Percentiles rank a stretch among this genome's conserved stretches.
phyloP scores from a whole-genome alignment of 1,284 basidiomycete species.

The Pholiota adiposa region DNA sequence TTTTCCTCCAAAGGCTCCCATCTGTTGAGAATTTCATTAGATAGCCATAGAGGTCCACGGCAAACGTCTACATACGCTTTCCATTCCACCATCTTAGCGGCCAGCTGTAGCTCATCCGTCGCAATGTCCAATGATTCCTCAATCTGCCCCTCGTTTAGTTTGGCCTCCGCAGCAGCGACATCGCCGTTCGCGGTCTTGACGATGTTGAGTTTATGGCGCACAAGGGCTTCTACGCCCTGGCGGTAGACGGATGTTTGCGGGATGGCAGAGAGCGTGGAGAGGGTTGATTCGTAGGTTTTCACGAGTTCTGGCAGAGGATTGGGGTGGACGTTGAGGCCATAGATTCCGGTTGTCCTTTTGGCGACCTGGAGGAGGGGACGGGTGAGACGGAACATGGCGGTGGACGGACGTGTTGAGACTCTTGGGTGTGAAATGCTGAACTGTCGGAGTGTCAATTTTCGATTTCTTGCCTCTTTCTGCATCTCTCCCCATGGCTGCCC shows the following conservation, averaged over 20 bases:
- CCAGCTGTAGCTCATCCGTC: conserved; percentile 80
- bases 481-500: conserved; percentile 34
- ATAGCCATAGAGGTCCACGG: conserved; percentile 11
- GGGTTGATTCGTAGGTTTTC: conserved; percentile 81
- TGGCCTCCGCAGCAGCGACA: conserved; percentile 69
- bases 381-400: conserved; percentile 76
- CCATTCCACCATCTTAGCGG: conserved; percentile 90
- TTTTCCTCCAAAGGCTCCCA: conserved; percentile 89
- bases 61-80: conserved; percentile 78
- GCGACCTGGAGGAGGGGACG: conserved; percentile 72
- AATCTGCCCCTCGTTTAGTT: conserved; percentile 79
- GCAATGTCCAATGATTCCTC: conserved; percentile 88
- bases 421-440: not conserved
- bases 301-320: conserved; percentile 81
- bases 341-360: conserved; percentile 83
- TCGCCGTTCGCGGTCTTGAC: conserved; percentile 74
- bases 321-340: conserved; percentile 73
- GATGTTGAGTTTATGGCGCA: conserved; percentile 80
- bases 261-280: conserved; percentile 71
- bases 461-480: conserved; percentile 14
- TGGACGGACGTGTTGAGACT: conserved; percentile 10
- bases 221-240: conserved; percentile 88
- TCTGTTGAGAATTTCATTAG: conserved; percentile 44
- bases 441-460: conserved; percentile 44
- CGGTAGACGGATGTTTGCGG: conserved; percentile 88